Conservation (phyloP, 2,329 filamentous ascomycete species). For the Epichloe gansuensis region DNA sequence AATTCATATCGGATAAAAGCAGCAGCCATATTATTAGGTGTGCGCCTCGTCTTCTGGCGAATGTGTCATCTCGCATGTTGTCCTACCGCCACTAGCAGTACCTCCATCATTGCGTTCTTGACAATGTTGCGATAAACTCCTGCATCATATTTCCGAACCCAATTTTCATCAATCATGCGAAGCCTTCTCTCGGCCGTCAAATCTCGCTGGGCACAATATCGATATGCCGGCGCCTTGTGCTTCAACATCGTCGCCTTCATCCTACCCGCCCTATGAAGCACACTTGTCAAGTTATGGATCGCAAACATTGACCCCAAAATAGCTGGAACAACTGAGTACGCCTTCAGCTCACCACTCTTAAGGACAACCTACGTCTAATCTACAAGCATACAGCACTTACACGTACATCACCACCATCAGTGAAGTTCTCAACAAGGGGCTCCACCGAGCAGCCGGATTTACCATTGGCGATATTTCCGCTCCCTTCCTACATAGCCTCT, state of each 20-base stretch:
- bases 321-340: slow-evolving; percentile 22
- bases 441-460: slow-evolving; percentile 55
- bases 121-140: too few species aligned
- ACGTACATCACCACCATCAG: slow-evolving; percentile 57
- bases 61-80: too few species aligned
- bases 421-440: slow-evolving; percentile 61
- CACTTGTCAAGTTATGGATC: slow-evolving; percentile 59
- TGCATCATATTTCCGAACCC: background rate
- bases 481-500: slow-evolving; percentile 38
- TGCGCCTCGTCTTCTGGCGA: too few species aligned
- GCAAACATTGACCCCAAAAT: slow-evolving; percentile 49
- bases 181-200: background rate
- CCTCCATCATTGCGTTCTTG: too few species aligned
- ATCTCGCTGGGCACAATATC: slow-evolving; percentile 6
- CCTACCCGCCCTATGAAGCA: slow-evolving; percentile 54
- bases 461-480: slow-evolving; percentile 54
- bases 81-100: too few species aligned
- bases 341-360: background rate
- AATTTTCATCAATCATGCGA: background rate
- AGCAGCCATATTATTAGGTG: too few species aligned
- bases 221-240: slow-evolving; percentile 43
- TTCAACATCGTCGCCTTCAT: slow-evolving; percentile 53
- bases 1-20: too few species aligned
- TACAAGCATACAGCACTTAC: slow-evolving; percentile 28
- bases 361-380: background rate